Evolutionary conservation across 495 filamentous ascomycete species (phyloP), one percentile per base, ranked within the genome.

Genomic region (Delitschia confertaspora): DNA sequence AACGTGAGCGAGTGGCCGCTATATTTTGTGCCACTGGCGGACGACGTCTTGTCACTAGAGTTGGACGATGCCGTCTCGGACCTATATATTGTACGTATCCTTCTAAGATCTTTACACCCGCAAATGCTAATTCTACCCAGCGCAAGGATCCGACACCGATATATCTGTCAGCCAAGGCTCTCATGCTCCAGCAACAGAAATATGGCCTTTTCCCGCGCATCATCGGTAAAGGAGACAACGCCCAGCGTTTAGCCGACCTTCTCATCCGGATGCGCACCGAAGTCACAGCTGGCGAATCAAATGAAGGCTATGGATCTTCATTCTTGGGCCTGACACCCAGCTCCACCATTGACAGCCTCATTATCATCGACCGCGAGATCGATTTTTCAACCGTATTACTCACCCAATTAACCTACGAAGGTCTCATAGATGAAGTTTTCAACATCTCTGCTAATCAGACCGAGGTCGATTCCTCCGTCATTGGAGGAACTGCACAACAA

Each of bases 371-470:
- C 63, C 82, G 93, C 27, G 88, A 94, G 50, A 80, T 93, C 34
- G 93, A 99, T 57, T 85, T 88, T 63, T 83, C 84, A 21, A 93
- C 91, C 16, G 79, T 81, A 1, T 72, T 99, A 9, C 76, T 96
- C 34, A 96, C 91, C 0, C 93, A 96, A 59, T 70, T 99, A 29
- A 99, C 93, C 6, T 99, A 99, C 56, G 88, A 96, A 65, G 93
- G 93, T 0, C 62, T 99, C 21, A 83, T 99, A 37, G 93, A 99
- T 60, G 93, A 99, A 64, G 74, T 86, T 25, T 93, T 94, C 49
- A 82, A 83, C 34, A 89, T 99, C 45, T 74, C 82, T 45, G 63
- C 80, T 45, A 95, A 89, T 61, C 84, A 93, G 61, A 80, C 85
- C 30, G 88, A 96, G 55, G 76, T 96, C n/a, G 89, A 95, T 55